These are phyloP conservation scores for Fraxinus cuspidata DNA, from an alignment of 257 asterid species.

Conservation along the genomic window DNA sequence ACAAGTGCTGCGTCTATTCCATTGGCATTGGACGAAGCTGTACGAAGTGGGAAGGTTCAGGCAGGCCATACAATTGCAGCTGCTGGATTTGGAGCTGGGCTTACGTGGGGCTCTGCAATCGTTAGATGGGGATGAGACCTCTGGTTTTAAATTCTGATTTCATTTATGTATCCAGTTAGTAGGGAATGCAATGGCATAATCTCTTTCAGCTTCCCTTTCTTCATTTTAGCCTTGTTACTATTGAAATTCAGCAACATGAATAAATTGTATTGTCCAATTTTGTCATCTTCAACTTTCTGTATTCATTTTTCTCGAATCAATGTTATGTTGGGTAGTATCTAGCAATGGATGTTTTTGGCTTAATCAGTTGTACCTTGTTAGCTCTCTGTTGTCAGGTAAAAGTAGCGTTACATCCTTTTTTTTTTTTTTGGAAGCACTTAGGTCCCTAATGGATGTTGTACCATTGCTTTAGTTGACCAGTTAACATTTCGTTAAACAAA, in stretches of 20 bases:
- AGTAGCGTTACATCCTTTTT: no score
- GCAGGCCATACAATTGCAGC: constrained; percentile 82
- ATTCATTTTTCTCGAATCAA: not conserved
- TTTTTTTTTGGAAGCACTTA: no score
- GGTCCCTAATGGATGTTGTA: no score
- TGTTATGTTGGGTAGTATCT: no score
- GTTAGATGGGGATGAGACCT: constrained; percentile 78
- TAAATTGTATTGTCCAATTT: constrained; percentile 15
- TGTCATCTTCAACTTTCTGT: not conserved
- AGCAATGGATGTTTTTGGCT: no score
- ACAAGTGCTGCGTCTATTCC: constrained; percentile 98
- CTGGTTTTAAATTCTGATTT: constrained; percentile 20
- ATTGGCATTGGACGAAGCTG: constrained; percentile 92
- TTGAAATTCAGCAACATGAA: constrained; percentile 18
- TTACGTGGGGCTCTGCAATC: constrained; percentile 95
- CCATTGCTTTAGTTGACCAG: no score
- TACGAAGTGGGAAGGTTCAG: constrained; percentile 75
- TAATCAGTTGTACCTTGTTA: no score
- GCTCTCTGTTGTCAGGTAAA: no score
- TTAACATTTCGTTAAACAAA: no score
- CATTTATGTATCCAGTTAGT: constrained; percentile 7
- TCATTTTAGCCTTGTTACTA: constrained; percentile 11
- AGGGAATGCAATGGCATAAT: constrained; percentile 23
- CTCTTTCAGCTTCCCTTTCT: constrained; percentile 3
- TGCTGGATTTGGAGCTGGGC: constrained; percentile 98